A percentile compares a stretch with the other conserved stretches of the same genome.
These are phyloP conservation scores for Aethionema arabicum DNA, from an alignment of 345 rosid genomes.

Conservation along the genomic window DNA sequence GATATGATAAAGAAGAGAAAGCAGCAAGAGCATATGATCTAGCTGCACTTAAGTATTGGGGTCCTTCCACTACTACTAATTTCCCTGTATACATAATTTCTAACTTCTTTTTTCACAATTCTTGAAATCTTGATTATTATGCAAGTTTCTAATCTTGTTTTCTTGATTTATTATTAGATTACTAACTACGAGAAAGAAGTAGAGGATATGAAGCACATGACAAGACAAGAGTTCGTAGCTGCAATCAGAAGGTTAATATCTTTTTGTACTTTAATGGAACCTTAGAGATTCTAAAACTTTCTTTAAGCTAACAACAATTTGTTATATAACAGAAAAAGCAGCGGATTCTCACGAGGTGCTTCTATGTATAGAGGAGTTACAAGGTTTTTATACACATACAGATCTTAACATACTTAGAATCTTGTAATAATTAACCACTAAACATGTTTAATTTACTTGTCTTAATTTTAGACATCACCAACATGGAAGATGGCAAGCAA, in stretches of 20 bases:
- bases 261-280: slow-evolving; percentile 3
- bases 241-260: slow-evolving; percentile 75
- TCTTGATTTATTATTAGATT: slow-evolving; percentile 48
- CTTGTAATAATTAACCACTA: slow-evolving; percentile 4
- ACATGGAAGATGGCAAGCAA: slow-evolving; percentile 99
- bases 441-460: not conserved
- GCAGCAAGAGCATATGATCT: slow-evolving; percentile 98
- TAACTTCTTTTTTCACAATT: not conserved
- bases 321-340: slow-evolving; percentile 71
- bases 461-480: slow-evolving; percentile 82
- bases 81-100: slow-evolving; percentile 57
- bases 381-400: slow-evolving; percentile 52
- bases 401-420: not conserved
- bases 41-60: slow-evolving; percentile 98
- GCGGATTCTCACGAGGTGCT: slow-evolving; percentile 97
- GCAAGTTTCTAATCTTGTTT: not conserved
- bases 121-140: not conserved
- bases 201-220: slow-evolving; percentile 99
- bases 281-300: not conserved
- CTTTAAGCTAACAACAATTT: not conserved
- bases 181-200: slow-evolving; percentile 94
- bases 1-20: slow-evolving; percentile 98
- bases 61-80: slow-evolving; percentile 91
- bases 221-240: slow-evolving; percentile 97
- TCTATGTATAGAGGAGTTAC: slow-evolving; percentile 99